Percentiles rank a stretch among this genome's conserved stretches.
Conservation (phyloP, 2,329 filamentous ascomycete species). For the Cercospora brassicicola region DNA sequence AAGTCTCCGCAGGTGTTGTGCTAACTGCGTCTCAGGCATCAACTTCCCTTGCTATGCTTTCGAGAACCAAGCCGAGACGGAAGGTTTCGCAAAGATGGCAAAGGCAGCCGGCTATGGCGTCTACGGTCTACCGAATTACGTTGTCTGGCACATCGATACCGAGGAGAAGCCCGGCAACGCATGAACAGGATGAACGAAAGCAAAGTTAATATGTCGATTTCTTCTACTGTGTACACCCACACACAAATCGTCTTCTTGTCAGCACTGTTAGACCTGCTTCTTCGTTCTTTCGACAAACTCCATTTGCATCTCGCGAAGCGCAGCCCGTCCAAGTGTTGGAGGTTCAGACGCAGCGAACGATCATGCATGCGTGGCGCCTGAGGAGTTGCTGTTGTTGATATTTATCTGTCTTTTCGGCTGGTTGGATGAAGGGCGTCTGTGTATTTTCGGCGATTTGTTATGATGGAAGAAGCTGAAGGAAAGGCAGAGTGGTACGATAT, state of each 20-base stretch:
- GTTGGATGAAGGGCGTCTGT: not conserved
- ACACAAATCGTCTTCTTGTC: not conserved
- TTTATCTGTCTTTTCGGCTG: not conserved
- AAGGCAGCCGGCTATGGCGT: conserved; percentile 93
- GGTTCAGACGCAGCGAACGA: conserved; percentile 6
- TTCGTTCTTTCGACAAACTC: not conserved
- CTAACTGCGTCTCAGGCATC: conserved; percentile 63
- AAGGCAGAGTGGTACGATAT: not conserved
- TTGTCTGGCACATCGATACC: conserved; percentile 98
- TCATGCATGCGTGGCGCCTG: conserved; percentile 7
- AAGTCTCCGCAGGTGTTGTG: not conserved
- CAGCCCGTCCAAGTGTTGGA: conserved; percentile 14
- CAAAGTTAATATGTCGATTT: conserved; percentile 6
- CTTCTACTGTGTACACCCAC: not conserved
- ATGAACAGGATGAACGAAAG: conserved; percentile 26
- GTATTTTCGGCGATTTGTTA: not conserved
- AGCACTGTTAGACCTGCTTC: not conserved
- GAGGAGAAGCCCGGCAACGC: conserved; percentile 87
- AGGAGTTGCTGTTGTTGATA: not conserved
- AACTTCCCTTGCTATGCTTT: conserved; percentile 97
- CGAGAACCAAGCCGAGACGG: conserved; percentile 97
- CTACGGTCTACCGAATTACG: conserved; percentile 89
- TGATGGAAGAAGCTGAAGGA: not conserved
- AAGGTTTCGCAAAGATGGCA: conserved; percentile 98
- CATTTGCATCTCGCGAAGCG: conserved; percentile 10